Conservation (phyloP, 1,284 basidiomycete genomes). For the Somion occarium region DNA sequence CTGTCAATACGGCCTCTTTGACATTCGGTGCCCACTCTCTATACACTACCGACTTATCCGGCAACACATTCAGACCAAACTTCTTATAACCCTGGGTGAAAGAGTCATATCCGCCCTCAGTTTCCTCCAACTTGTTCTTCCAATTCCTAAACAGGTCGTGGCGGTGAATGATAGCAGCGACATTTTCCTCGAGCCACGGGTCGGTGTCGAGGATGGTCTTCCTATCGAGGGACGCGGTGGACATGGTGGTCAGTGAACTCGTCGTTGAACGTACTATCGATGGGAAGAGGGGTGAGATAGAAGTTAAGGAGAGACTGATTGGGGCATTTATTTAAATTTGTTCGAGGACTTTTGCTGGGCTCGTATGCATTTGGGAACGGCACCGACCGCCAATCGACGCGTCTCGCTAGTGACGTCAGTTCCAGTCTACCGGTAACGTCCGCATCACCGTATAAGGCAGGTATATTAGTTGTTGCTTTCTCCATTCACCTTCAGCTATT, state of each 20-base stretch:
- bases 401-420: slow-evolving; percentile 2
- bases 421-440: too few species aligned
- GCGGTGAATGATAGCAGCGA: slow-evolving; percentile 67
- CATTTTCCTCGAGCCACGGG: slow-evolving; percentile 72
- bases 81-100: slow-evolving; percentile 87
- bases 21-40: slow-evolving; percentile 97
- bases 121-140: slow-evolving; percentile 66
- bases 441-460: too few species aligned
- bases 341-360: too few species aligned
- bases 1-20: slow-evolving; percentile 78
- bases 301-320: background rate
- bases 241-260: slow-evolving; percentile 20
- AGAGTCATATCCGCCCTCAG: slow-evolving; percentile 85
- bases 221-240: slow-evolving; percentile 36
- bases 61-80: slow-evolving; percentile 78
- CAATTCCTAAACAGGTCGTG: slow-evolving; percentile 70
- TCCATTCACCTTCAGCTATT: too few species aligned
- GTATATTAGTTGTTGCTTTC: background rate
- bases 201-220: slow-evolving; percentile 59
- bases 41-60: slow-evolving; percentile 74
- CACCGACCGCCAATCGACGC: background rate
- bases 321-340: background rate
- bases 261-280: too few species aligned
- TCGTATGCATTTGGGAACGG: background rate
- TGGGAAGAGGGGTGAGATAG: background rate